Percentiles rank a stretch among this genome's conserved stretches.
phyloP scores from a whole-genome alignment of 2,329 filamentous ascomycete species.

The Sporothrix mexicana region DNA sequence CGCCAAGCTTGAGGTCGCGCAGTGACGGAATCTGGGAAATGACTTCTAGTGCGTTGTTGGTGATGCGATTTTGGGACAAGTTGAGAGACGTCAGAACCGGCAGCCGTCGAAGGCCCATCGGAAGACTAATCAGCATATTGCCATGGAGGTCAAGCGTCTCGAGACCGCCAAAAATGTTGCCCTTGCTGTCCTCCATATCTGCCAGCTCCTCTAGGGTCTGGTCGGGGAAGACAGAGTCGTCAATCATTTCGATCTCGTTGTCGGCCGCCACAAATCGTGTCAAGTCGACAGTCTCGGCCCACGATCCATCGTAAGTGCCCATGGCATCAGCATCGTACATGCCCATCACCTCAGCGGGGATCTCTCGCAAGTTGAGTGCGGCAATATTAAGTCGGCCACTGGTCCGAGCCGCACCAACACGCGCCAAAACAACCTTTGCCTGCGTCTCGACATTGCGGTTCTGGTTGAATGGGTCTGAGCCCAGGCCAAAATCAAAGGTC shows the following conservation, averaged over 20 bases:
- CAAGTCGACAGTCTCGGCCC: slow-evolving; percentile 92
- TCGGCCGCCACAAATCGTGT: slow-evolving; percentile 84
- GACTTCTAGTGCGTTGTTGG: slow-evolving; percentile 72
- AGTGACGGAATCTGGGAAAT: slow-evolving; percentile 75
- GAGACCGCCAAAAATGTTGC: slow-evolving; percentile 79
- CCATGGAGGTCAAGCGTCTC: slow-evolving; percentile 86
- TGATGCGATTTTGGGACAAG: slow-evolving; percentile 82
- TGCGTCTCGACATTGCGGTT: slow-evolving; percentile 61
- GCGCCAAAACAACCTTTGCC: slow-evolving; percentile 72
- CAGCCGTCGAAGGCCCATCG: slow-evolving; percentile 75
- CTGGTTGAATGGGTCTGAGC: slow-evolving; percentile 74
- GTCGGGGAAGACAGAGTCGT: slow-evolving; percentile 81
- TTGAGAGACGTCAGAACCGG: slow-evolving; percentile 80
- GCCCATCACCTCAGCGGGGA: slow-evolving; percentile 80
- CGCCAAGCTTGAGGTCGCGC: slow-evolving; percentile 79
- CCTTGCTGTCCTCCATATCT: slow-evolving; percentile 69
- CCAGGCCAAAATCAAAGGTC: slow-evolving; percentile 64
- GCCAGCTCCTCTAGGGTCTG: slow-evolving; percentile 60
- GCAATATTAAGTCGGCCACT: slow-evolving; percentile 88
- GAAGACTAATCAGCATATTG: slow-evolving; percentile 75
- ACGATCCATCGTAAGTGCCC: slow-evolving; percentile 68
- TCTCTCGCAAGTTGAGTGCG: slow-evolving; percentile 76
- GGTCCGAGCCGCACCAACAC: slow-evolving; percentile 73
- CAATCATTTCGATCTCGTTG: slow-evolving; percentile 79
- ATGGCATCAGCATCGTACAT: slow-evolving; percentile 86